These are phyloP conservation scores for Beauveria bassiana DNA, from an alignment of 2,329 filamentous ascomycete genomes.

Conservation along the genomic window DNA sequence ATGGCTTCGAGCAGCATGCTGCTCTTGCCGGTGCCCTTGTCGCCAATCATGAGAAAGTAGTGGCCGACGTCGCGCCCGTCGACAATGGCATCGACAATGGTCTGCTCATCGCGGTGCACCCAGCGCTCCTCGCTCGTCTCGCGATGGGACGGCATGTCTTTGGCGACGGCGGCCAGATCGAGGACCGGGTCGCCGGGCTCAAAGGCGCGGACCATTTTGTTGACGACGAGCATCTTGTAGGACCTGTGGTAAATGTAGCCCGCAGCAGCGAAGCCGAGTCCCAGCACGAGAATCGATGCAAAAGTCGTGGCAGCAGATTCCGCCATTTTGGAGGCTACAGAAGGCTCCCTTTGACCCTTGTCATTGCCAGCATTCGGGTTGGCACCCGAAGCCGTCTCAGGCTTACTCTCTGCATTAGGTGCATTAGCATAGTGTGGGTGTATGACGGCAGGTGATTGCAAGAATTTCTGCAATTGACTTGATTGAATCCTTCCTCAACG, in stretches of 20 bases:
- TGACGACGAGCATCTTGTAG: slow-evolving; percentile 86
- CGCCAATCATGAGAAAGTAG: slow-evolving; percentile 86
- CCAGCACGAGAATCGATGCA: slow-evolving; percentile 65
- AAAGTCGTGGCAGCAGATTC: slow-evolving; percentile 70
- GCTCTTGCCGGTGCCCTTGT: slow-evolving; percentile 94
- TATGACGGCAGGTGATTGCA: not conserved
- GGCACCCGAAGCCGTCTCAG: not conserved
- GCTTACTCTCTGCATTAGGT: not conserved
- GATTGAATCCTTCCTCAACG: not conserved
- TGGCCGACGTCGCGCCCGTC: slow-evolving; percentile 65
- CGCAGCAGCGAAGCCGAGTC: slow-evolving; percentile 54
- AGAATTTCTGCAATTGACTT: not conserved
- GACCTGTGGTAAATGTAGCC: slow-evolving; percentile 72
- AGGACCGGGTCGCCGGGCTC: slow-evolving; percentile 84
- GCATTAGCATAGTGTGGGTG: not conserved
- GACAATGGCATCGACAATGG: slow-evolving; percentile 74
- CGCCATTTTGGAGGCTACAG: slow-evolving; percentile 53
- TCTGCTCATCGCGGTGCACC: slow-evolving; percentile 78
- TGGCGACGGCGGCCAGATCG: slow-evolving; percentile 64
- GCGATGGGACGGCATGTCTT: slow-evolving; percentile 40
- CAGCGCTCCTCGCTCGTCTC: slow-evolving; percentile 45
- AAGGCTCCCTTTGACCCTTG: slow-evolving; percentile 21
- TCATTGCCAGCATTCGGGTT: not conserved
- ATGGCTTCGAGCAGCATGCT: slow-evolving; percentile 95
- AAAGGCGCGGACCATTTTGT: slow-evolving; percentile 91